These are phyloP conservation scores for Elaeagnus macrophylla DNA, from an alignment of 306 rosid genomes.

Conservation along the genomic window DNA sequence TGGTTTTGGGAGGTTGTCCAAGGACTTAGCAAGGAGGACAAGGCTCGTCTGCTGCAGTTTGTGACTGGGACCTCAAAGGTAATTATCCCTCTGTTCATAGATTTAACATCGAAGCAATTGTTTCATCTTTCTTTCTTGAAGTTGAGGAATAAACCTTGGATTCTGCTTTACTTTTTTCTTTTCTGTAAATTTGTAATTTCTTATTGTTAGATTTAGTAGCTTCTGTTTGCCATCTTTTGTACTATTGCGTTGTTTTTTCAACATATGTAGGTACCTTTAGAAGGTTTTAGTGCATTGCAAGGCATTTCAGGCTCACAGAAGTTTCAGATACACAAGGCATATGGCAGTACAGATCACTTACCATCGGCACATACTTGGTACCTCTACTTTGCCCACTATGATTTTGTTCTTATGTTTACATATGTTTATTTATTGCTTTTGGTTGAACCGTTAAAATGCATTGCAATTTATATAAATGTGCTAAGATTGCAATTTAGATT, in stretches of 20 bases:
- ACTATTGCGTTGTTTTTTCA: neutral
- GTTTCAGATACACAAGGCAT: slow-evolving; percentile 98
- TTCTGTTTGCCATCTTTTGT: no score
- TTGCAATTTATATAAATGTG: no score
- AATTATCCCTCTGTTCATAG: slow-evolving; percentile 4
- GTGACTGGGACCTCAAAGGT: slow-evolving; percentile 99
- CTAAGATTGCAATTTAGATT: no score
- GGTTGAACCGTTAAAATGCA: no score
- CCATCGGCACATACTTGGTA: slow-evolving; percentile 99
- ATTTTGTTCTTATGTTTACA: neutral
- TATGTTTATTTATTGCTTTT: neutral
- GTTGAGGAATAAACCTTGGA: no score
- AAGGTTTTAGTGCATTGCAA: slow-evolving; percentile 97
- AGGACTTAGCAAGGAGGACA: slow-evolving; percentile 89
- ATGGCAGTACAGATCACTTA: slow-evolving; percentile 90
- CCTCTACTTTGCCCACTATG: neutral
- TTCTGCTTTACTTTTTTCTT: no score
- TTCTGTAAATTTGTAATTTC: no score
- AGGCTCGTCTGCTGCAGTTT: slow-evolving; percentile 96
- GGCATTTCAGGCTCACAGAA: slow-evolving; percentile 97
- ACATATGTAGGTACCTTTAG: slow-evolving; percentile 81
- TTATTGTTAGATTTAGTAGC: no score
- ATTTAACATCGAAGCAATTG: no score
- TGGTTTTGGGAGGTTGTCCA: slow-evolving; percentile 99
- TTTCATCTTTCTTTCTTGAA: no score